These are phyloP conservation scores for Fusarium decemcellulare DNA, from an alignment of 2,329 filamentous ascomycete species.

Conservation along the genomic window DNA sequence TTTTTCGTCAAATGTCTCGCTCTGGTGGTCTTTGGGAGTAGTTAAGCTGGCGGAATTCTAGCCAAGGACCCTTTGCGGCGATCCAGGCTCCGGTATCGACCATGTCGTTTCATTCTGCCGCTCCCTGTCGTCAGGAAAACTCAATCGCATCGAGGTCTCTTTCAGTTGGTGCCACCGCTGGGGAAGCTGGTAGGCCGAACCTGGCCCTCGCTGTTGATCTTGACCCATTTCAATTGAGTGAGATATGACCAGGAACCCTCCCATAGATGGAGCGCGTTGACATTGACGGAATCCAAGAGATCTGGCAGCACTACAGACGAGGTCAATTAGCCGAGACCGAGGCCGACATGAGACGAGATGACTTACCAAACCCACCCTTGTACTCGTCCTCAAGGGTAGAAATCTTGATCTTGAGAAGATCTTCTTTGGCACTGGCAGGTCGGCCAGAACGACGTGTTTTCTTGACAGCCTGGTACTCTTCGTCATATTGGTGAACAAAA, in stretches of 20 bases:
- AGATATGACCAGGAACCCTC: constrained; percentile 88
- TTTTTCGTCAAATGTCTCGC: no score
- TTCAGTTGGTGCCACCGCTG: constrained; percentile 58
- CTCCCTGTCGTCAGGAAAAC: neutral
- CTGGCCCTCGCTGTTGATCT: constrained; percentile 76
- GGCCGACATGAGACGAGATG: neutral
- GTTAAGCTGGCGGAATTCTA: neutral
- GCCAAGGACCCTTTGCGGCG: neutral
- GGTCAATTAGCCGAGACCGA: constrained; percentile 29
- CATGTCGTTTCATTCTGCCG: no score
- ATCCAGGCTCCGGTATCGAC: neutral
- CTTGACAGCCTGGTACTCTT: constrained; percentile 76
- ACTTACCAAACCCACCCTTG: constrained; percentile 83
- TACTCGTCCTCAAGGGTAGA: constrained; percentile 83
- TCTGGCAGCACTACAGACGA: constrained; percentile 77
- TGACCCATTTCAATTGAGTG: constrained; percentile 81
- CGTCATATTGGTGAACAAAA: constrained; percentile 78
- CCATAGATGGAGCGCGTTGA: constrained; percentile 79
- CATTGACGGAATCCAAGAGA: constrained; percentile 75
- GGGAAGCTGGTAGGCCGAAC: constrained; percentile 84
- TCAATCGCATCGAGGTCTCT: no score
- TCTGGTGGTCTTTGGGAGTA: no score
- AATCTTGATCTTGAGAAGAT: constrained; percentile 80
- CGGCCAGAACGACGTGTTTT: constrained; percentile 82
- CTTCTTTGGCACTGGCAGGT: constrained; percentile 83